Evolutionary conservation across 495 filamentous ascomycete genomes (phyloP).

Genomic region (Talaromyces liani): DNA sequence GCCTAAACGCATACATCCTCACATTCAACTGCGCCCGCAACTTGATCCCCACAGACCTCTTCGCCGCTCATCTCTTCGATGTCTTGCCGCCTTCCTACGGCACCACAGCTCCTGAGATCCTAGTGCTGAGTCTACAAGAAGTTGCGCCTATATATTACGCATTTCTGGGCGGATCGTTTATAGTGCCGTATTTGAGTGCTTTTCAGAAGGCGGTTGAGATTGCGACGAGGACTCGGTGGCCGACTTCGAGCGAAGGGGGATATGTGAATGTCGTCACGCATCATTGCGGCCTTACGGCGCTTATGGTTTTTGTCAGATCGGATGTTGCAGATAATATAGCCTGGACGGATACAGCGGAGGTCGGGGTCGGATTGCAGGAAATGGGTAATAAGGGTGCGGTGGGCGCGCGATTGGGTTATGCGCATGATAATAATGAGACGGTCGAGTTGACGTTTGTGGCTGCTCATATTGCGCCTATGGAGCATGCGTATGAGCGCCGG

Average conservation of each 20-base stretch:
- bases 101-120: conserved; percentile 51
- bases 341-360: conserved; percentile 59
- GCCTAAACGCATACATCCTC: conserved; percentile 58
- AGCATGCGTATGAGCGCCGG: conserved; percentile 57
- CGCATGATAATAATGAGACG: conserved; percentile 23
- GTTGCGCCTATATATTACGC: conserved; percentile 75
- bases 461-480: conserved; percentile 85
- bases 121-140: conserved; percentile 81
- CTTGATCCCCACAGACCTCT: conserved; percentile 53
- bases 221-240: conserved; percentile 44
- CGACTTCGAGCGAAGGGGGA: conserved; percentile 5
- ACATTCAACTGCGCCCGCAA: conserved; percentile 85
- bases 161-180: conserved; percentile 76
- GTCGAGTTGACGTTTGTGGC: conserved; percentile 74
- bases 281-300: conserved; percentile 81
- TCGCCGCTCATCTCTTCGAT: conserved; percentile 65
- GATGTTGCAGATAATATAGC: conserved; percentile 48
- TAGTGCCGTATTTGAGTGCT: conserved; percentile 66
- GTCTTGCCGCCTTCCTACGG: conserved; percentile 47
- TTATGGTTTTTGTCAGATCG: conserved; percentile 68
- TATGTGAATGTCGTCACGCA: conserved; percentile 50
- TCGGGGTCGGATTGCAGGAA: conserved; percentile 71
- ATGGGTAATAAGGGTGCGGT: conserved; percentile 97
- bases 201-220: conserved; percentile 62
- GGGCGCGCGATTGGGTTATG: conserved; percentile 60